Evolutionary conservation across 2,329 filamentous ascomycete species (phyloP), one percentile per base, ranked within the genome.

Genomic region (Albifimbria verrucaria): DNA sequence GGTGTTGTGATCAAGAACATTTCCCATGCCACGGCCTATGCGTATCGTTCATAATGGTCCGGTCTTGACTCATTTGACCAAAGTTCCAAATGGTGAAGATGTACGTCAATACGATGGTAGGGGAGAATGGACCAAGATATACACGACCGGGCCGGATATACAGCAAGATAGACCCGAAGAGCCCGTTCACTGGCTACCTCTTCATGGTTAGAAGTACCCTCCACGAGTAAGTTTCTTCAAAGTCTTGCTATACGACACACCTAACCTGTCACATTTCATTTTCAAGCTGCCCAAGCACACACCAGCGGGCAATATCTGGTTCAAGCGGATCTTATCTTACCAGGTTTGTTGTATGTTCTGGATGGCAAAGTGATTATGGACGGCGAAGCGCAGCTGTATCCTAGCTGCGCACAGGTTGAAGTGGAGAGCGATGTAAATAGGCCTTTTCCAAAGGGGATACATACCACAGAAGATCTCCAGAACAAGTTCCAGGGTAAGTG

Each of bases 241-340:
- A 6, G 12, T 21, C 17, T 17, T n/a, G 9, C 41, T 44, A 18
- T 3, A 18, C 20, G 41, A 17, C 21, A n/a, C 3, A 12, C 9
- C 46, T 48, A 48, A 48, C 20, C 2, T 20, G 11, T 22, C 9
- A 5, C n/a, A 61, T 58, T 53, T 60, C 36, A 49, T 55, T 2
- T 57, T 62, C 42, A 52, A 47, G 5, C 49, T 62, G 22, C 59
- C 59, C 4, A 39, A 54, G 18, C 48, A 57, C 36, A 60, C 58
- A 4, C 59, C 59, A 3, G 39, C 47, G 1, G 59, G 58, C 3
- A 20, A 59, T 7, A 60, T 58, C 41, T 60, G 3, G 49, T 62
- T 3, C 57, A 55, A 6, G 20, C 49, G 11, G 46, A 52, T 24
- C 22, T 49, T n/a, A 44, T 52, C 45, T 43, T 20, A 21, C 46